Conservation (phyloP, 2,329 filamentous ascomycete genomes). For the Calonectria pseudoreteaudii region DNA sequence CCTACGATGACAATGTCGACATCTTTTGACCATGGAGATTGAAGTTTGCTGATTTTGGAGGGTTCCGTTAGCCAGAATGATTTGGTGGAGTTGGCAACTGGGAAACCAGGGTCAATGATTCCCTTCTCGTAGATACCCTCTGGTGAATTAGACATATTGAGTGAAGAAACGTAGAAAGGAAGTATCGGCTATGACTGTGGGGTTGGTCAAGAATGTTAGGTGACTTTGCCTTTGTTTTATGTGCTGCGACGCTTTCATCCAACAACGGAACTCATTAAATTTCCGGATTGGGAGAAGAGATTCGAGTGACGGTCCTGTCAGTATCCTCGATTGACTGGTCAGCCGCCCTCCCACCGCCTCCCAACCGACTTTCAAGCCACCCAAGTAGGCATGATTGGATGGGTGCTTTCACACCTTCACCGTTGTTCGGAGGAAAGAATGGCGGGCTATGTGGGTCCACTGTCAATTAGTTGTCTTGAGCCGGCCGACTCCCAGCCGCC, state of each 20-base stretch:
- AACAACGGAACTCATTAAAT: not conserved
- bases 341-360: not conserved
- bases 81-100: conserved; percentile 29
- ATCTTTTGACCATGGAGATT: conserved; percentile 27
- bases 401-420: no score
- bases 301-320: not conserved
- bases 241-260: not conserved
- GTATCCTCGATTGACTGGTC: not conserved
- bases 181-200: not conserved
- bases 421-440: not conserved
- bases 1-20: conserved; percentile 36
- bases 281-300: not conserved
- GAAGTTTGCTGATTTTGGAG: conserved; percentile 21
- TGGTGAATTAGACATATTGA: conserved; percentile 30
- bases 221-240: not conserved
- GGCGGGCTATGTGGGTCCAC: not conserved
- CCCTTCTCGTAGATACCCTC: conserved; percentile 38
- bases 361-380: not conserved
- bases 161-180: no score
- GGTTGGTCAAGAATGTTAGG: not conserved
- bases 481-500: not conserved
- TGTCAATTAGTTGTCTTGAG: not conserved
- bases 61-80: conserved; percentile 34
- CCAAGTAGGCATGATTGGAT: not conserved
- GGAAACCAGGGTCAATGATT: conserved; percentile 33